These are phyloP conservation scores for Sporobolomyces phaffii DNA, from an alignment of 768 basidiomycete genomes.

Conservation along the genomic window DNA sequence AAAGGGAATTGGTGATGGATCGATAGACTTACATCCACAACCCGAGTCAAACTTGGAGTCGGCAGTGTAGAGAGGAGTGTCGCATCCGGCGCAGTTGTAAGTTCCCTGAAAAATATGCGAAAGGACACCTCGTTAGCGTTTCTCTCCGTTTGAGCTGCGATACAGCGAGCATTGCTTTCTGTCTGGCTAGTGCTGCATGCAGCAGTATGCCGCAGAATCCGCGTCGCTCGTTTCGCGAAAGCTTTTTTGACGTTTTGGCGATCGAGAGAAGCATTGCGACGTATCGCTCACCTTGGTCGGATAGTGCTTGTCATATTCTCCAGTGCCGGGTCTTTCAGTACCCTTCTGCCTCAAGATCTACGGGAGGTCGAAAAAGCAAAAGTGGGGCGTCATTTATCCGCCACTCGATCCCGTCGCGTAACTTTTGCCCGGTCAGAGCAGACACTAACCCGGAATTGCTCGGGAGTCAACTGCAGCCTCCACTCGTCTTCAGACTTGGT, in stretches of 20 bases:
- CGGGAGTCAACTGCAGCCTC: slow-evolving; percentile 30
- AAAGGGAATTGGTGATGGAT: neutral
- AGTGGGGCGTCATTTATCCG: neutral
- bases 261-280: no score
- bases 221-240: no score
- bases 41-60: slow-evolving; percentile 42
- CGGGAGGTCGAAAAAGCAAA: neutral
- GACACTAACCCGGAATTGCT: slow-evolving; percentile 39
- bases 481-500: slow-evolving; percentile 34
- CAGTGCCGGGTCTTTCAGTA: slow-evolving; percentile 38
- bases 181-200: no score
- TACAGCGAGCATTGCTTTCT: no score
- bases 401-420: no score
- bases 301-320: slow-evolving; percentile 40
- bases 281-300: slow-evolving; percentile 33
- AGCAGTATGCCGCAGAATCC: no score
- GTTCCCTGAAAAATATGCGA: slow-evolving; percentile 6
- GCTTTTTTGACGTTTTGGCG: no score
- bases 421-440: neutral
- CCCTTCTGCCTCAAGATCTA: slow-evolving; percentile 41
- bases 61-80: slow-evolving; percentile 40
- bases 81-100: slow-evolving; percentile 40
- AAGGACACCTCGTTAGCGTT: no score
- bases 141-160: neutral
- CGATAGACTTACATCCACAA: slow-evolving; percentile 34